A percentile compares a stretch with the other conserved stretches of the same genome.
These are phyloP conservation scores for Canavalia gladiata DNA, from an alignment of 306 rosid genomes.

Conservation along the genomic window DNA sequence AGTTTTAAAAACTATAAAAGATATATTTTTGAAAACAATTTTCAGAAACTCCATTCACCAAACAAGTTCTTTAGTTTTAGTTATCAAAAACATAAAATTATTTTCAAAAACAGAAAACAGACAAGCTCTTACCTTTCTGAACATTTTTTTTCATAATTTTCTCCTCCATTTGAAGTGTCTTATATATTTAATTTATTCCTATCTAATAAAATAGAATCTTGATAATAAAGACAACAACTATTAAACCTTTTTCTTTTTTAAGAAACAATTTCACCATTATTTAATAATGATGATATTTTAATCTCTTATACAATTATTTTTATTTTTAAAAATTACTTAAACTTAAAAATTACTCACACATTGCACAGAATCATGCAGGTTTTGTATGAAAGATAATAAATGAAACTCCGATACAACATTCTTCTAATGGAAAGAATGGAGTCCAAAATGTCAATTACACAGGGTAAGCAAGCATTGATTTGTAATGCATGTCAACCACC, in stretches of 20 bases:
- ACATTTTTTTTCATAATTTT: not conserved
- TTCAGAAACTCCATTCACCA: no score
- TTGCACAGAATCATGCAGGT: no score
- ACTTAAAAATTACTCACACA: no score
- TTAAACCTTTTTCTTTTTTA: not conserved
- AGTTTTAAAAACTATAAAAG: no score
- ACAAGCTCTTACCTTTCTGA: no score
- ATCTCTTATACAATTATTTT: not conserved
- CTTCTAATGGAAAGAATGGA: not conserved
- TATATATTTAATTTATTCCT: no score
- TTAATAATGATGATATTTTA: not conserved
- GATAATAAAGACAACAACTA: not conserved
- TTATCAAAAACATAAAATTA: no score
- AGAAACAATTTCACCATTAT: not conserved
- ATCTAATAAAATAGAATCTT: not conserved
- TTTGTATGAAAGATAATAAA: not conserved
- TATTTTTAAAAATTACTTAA: no score
- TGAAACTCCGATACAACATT: not conserved
- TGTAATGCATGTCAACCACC: constrained; percentile 22
- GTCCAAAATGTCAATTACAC: not conserved
- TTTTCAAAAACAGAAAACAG: no score
- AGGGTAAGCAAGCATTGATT: not conserved
- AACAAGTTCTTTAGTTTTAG: no score
- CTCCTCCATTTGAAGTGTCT: not conserved
- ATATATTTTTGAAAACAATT: no score